Base-by-base conservation (phyloP, 257 asterid species). In the Solanum boliviense region DNA sequence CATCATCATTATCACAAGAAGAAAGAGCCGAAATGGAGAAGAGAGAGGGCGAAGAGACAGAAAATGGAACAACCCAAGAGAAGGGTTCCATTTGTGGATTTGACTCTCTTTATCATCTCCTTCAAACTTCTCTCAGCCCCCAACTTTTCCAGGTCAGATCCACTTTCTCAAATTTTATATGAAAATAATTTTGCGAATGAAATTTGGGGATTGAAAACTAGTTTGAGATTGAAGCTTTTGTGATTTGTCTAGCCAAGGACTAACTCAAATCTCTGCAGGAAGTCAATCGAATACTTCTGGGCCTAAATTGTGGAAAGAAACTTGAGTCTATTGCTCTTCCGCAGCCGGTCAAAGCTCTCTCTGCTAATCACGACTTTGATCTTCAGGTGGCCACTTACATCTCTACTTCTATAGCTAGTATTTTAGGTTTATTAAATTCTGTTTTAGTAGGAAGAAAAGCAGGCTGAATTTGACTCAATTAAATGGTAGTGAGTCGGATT, bases 21-120 rank as follows among this genome's bases (percentile, higher is more conserved):
- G 36, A 65, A 68, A 16, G 20, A 65, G 76, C 58, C 36, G 88
- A 78, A 87, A 94, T 95, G 98, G 98, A 90, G 91, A 89, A 44
- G 88, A 91, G 88, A 29, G 89, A 88, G 84, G 88, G 27, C 32
- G 90, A 88, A 36, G 87, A 86, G 88, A 91, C 83, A 23, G 95
- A 86, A 88, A 90, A 89, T 78, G 94, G 92, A 36, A 20, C 72
- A 12, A 68, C 82, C 34, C 16, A 73, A 16, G 89, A 89, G 72
- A 83, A 56, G 78, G 98, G 94, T 90, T 95, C 98, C 25, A 89
- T 95, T 58, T 91, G 95, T 84, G 98, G 99, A 12, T 95, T 93
- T 93, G 96, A 97, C 79, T 97, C 98, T 34, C 93, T 97, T 84
- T 94, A 97, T 91, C 95, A 87, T 23, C 98, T 97, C 88, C 98